Conservation (phyloP, 129 eudicot species). For the Heracleum sosnowskyi region DNA sequence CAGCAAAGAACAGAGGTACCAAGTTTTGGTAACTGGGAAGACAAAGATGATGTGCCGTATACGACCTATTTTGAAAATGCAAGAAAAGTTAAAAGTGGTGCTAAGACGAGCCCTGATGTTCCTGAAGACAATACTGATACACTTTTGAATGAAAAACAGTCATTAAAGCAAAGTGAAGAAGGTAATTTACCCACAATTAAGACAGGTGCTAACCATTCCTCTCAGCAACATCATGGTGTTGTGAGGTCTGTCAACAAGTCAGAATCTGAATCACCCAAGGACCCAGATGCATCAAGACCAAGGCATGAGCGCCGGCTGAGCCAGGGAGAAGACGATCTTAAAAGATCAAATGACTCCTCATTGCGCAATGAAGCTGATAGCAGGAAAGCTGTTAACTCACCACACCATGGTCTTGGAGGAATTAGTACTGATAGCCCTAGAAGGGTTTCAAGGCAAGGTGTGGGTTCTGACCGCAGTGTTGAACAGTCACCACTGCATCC, state of each 20-base stretch:
- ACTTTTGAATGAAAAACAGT: not conserved
- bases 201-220: not conserved
- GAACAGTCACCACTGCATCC: constrained; percentile 66
- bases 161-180: not conserved
- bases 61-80: constrained; percentile 48
- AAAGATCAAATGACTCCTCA: constrained; percentile 25
- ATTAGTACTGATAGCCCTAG: constrained; percentile 35
- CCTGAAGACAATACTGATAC: constrained; percentile 17
- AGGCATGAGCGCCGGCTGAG: constrained; percentile 23
- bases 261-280: constrained; percentile 3
- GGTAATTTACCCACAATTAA: not conserved
- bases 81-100: constrained; percentile 31
- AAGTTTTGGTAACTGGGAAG: constrained; percentile 53
- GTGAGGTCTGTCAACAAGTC: not conserved
- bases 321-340: constrained; percentile 17
- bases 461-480: constrained; percentile 53
- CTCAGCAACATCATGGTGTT: constrained; percentile 4
- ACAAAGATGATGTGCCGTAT: constrained; percentile 38
- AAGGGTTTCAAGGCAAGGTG: constrained; percentile 34
- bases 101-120: constrained; percentile 27
- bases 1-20: constrained; percentile 45
- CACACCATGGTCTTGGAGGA: constrained; percentile 29
- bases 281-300: constrained; percentile 1
- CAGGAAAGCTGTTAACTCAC: constrained; percentile 24
- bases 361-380: constrained; percentile 13